phyloP scores from a whole-genome alignment of 768 basidiomycete genomes.

The Cantharellus anzutake region DNA sequence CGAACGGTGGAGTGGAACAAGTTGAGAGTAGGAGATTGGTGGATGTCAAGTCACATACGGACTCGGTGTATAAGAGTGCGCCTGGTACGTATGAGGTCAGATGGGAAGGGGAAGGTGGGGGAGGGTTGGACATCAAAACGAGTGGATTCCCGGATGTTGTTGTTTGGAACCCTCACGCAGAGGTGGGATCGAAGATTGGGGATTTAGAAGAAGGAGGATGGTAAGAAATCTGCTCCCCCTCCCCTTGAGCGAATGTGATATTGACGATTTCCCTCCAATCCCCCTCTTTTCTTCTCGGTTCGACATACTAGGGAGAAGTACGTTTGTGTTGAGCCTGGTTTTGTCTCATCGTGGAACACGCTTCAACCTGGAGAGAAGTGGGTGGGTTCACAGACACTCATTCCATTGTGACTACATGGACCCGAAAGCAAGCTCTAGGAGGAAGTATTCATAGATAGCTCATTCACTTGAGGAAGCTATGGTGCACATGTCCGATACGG shows the following conservation, averaged over 20 bases:
- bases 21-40: constrained; percentile 41
- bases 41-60: constrained; percentile 46
- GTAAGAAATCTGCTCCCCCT: constrained; percentile 23
- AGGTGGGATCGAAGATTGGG: constrained; percentile 46
- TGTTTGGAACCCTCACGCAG: constrained; percentile 83
- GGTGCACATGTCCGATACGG: no score
- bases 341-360: constrained; percentile 50
- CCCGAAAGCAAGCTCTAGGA: no score
- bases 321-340: constrained; percentile 84
- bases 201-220: constrained; percentile 89
- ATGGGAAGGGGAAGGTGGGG: constrained; percentile 36
- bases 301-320: constrained; percentile 43
- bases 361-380: constrained; percentile 49
- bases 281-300: neutral
- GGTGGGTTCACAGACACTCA: constrained; percentile 56
- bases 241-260: neutral
- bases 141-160: constrained; percentile 59
- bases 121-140: constrained; percentile 31
- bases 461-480: no score
- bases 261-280: neutral
- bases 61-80: constrained; percentile 59
- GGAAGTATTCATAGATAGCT: no score
- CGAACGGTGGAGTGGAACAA: constrained; percentile 24
- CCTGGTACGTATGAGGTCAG: constrained; percentile 33
- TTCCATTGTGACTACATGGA: constrained; percentile 18